Percentiles rank a stretch among this genome's conserved stretches.
Conservation (phyloP, 768 basidiomycete genomes). For the Podaxis sp. region DNA sequence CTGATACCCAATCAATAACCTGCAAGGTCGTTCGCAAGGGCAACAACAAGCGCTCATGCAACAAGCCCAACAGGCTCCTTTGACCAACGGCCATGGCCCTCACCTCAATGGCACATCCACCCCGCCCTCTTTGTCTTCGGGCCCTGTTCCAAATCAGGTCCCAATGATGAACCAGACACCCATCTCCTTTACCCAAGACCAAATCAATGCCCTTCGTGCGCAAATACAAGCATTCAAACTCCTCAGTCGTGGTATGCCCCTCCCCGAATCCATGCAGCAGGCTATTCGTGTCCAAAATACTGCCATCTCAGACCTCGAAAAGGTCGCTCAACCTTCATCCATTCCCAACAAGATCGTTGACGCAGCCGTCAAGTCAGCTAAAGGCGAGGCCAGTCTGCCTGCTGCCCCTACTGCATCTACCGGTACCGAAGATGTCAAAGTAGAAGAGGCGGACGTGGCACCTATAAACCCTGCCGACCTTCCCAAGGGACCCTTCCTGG, state of each 20-base stretch:
- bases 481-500: slow-evolving; percentile 74
- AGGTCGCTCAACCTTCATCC: slow-evolving; percentile 60
- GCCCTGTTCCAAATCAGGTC: slow-evolving; percentile 52
- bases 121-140: slow-evolving; percentile 45
- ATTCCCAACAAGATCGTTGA: slow-evolving; percentile 66
- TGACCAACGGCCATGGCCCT: slow-evolving; percentile 51
- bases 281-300: slow-evolving; percentile 66
- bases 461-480: slow-evolving; percentile 55
- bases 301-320: slow-evolving; percentile 63
- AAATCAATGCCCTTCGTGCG: slow-evolving; percentile 72
- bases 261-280: slow-evolving; percentile 70
- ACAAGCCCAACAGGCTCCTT: slow-evolving; percentile 27
- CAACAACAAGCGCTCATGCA: slow-evolving; percentile 30
- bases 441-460: slow-evolving; percentile 50
- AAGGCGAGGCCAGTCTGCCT: slow-evolving; percentile 42
- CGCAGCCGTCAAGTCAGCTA: slow-evolving; percentile 71
- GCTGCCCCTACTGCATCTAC: slow-evolving; percentile 26
- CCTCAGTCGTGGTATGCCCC: slow-evolving; percentile 60
- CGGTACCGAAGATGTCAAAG: slow-evolving; percentile 47
- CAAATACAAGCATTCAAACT: slow-evolving; percentile 84
- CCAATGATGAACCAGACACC: slow-evolving; percentile 60
- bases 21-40: slow-evolving; percentile 30
- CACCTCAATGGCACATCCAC: slow-evolving; percentile 42
- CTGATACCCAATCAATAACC: slow-evolving; percentile 15
- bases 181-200: slow-evolving; percentile 76